phyloP scores from a whole-genome alignment of 1,139 yeast species.

The Yamadazyma siamensis region DNA sequence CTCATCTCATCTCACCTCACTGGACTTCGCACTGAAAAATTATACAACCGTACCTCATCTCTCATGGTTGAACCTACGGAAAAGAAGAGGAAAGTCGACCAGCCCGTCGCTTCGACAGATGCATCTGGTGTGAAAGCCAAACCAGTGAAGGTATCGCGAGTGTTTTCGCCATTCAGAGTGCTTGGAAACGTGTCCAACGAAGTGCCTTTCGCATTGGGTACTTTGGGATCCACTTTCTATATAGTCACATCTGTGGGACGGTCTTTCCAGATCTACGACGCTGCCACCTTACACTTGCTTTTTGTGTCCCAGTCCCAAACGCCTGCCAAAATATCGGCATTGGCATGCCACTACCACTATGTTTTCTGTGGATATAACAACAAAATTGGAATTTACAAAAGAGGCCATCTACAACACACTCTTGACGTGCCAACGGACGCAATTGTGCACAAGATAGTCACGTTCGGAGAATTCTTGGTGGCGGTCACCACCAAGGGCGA shows the following conservation, averaged over 20 bases:
- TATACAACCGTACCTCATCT: conserved; percentile 3
- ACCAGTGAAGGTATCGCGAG: conserved; percentile 23
- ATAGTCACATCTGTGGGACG: conserved; percentile 88
- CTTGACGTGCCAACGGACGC: conserved; percentile 34
- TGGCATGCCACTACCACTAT: conserved; percentile 80
- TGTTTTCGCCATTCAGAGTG: conserved; percentile 46
- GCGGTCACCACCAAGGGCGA: conserved; percentile 52
- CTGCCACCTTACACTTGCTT: conserved; percentile 76
- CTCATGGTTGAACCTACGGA: conserved; percentile 31
- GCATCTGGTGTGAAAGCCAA: no score
- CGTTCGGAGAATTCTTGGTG: conserved; percentile 80
- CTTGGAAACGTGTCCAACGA: conserved; percentile 73
- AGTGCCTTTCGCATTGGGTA: conserved; percentile 82
- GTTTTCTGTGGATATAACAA: conserved; percentile 77
- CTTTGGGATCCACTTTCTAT: conserved; percentile 83
- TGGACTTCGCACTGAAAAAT: conserved; percentile 5
- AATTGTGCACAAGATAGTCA: conserved; percentile 47
- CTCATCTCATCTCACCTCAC: conserved; percentile 7
- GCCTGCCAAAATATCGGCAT: conserved; percentile 60
- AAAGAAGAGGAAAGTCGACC: conserved; percentile 26
- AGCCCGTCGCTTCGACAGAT: background rate
- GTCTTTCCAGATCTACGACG: conserved; percentile 91
- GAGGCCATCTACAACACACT: conserved; percentile 73
- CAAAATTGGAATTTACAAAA: conserved; percentile 70
- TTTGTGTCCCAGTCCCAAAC: conserved; percentile 86